Conservation (phyloP, 2,329 filamentous ascomycete genomes). For the Coniochaeta ligniaria region DNA sequence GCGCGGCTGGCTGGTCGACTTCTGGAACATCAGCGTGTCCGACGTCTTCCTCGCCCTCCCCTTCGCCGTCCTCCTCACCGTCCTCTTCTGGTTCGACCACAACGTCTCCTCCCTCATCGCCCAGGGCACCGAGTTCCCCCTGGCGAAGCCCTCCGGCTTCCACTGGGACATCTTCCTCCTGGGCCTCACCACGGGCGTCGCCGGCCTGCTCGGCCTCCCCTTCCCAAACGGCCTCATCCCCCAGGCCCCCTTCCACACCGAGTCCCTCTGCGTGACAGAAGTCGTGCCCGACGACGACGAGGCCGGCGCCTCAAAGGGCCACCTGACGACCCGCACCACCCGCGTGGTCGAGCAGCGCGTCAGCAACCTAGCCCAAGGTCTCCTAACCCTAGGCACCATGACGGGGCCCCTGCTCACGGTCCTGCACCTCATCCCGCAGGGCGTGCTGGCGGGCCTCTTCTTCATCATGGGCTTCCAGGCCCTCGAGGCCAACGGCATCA, state of each 20-base stretch:
- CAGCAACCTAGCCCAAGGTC: conserved; percentile 70
- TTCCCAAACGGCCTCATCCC: conserved; percentile 81
- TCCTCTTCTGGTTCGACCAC: conserved; percentile 86
- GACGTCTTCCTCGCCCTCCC: conserved; percentile 82
- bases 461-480: conserved; percentile 81
- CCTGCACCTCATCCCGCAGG: conserved; percentile 71
- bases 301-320: conserved; percentile 47
- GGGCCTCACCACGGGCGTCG: conserved; percentile 68
- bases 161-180: conserved; percentile 83
- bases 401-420: conserved; percentile 65
- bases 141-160: conserved; percentile 74
- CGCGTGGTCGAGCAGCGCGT: conserved; percentile 73
- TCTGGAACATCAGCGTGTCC: conserved; percentile 67
- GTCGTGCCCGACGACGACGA: conserved; percentile 45
- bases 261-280: conserved; percentile 66
- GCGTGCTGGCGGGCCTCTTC: conserved; percentile 73
- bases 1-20: conserved; percentile 69
- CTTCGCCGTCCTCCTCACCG: conserved; percentile 74
- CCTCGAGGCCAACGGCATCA: conserved; percentile 70
- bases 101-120: conserved; percentile 80
- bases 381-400: conserved; percentile 75
- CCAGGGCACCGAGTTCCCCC: conserved; percentile 75
- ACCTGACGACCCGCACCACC: conserved; percentile 41
- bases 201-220: conserved; percentile 68
- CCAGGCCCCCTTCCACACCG: conserved; percentile 76